phyloP scores from a whole-genome alignment of 495 filamentous ascomycete species.

The Thermochaetoides thermophila region DNA sequence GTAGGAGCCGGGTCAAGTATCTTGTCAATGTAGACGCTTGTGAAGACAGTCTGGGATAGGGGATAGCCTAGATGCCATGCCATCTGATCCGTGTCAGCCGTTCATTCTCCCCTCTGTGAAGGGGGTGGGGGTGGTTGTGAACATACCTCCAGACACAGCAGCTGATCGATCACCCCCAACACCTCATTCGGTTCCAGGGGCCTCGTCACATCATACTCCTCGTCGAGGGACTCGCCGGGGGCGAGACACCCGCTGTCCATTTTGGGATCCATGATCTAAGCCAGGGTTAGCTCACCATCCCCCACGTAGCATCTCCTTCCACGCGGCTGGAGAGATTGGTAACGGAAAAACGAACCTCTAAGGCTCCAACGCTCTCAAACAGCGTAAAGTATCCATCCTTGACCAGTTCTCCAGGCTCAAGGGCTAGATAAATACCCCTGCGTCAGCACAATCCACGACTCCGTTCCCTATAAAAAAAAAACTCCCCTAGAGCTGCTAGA shows the following conservation, averaged over 20 bases:
- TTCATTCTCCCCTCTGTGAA: neutral
- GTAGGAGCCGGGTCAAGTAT: slow-evolving; percentile 58
- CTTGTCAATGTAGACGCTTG: slow-evolving; percentile 82
- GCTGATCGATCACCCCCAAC: slow-evolving; percentile 84
- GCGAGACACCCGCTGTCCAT: slow-evolving; percentile 87
- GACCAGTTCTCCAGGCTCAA: slow-evolving; percentile 66
- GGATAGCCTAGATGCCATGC: slow-evolving; percentile 94
- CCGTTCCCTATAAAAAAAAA: too few relatives aligned
- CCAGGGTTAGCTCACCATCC: neutral
- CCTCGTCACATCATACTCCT: slow-evolving; percentile 66
- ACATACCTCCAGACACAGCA: slow-evolving; percentile 74
- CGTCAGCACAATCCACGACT: neutral
- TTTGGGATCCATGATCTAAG: slow-evolving; percentile 91
- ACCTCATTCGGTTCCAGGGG: slow-evolving; percentile 63
- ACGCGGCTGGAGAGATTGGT: too few relatives aligned
- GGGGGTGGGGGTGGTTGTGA: neutral
- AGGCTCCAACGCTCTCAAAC: slow-evolving; percentile 83
- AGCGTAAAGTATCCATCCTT: slow-evolving; percentile 91
- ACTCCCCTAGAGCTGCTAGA: too few relatives aligned
- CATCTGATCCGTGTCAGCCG: slow-evolving; percentile 42
- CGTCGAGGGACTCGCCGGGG: slow-evolving; percentile 63
- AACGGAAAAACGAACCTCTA: slow-evolving; percentile 65
- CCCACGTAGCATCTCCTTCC: neutral
- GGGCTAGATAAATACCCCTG: slow-evolving; percentile 31
- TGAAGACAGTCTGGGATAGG: slow-evolving; percentile 86